Conservation (phyloP, 179 eudicot species). For the Actinidia arguta region DNA sequence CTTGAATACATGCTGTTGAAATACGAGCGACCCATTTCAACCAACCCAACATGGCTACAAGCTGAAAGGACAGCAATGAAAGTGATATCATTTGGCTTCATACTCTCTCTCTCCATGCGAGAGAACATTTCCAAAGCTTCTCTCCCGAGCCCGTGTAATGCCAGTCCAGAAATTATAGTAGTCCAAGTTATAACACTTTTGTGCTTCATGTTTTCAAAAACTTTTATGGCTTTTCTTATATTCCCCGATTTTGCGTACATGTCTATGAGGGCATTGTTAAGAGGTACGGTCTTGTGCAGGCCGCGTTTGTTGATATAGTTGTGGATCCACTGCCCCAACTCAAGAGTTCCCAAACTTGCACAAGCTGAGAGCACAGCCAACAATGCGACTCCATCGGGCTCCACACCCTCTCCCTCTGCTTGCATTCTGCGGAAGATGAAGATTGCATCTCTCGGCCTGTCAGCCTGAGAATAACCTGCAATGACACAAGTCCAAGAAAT, state of each 20-base stretch:
- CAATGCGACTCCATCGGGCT: constrained; percentile 55
- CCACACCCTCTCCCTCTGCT: constrained; percentile 41
- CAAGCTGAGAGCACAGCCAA: constrained; percentile 65
- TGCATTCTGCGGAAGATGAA: constrained; percentile 46
- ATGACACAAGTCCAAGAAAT: constrained; percentile 60
- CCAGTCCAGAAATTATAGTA: constrained; percentile 60
- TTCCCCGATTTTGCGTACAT: constrained; percentile 65
- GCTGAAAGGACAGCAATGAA: constrained; percentile 57
- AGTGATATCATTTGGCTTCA: constrained; percentile 55
- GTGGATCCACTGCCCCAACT: constrained; percentile 56
- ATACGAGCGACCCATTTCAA: constrained; percentile 46
- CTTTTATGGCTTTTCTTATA: constrained; percentile 41
- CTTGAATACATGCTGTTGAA: constrained; percentile 46
- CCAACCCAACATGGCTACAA: constrained; percentile 62
- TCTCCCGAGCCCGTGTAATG: constrained; percentile 56
- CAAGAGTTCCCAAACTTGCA: constrained; percentile 57
- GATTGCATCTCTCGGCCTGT: constrained; percentile 47
- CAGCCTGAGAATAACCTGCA: constrained; percentile 46
- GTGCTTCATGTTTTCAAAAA: constrained; percentile 42
- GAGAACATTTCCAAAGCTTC: constrained; percentile 60
- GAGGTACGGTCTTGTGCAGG: constrained; percentile 27
- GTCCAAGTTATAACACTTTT: constrained; percentile 62
- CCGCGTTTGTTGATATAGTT: constrained; percentile 27
- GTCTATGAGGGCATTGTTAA: constrained; percentile 57
- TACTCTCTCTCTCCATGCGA: constrained; percentile 44